Conservation (phyloP, 2,329 filamentous ascomycete genomes). For the Triangularia verruculosa region DNA sequence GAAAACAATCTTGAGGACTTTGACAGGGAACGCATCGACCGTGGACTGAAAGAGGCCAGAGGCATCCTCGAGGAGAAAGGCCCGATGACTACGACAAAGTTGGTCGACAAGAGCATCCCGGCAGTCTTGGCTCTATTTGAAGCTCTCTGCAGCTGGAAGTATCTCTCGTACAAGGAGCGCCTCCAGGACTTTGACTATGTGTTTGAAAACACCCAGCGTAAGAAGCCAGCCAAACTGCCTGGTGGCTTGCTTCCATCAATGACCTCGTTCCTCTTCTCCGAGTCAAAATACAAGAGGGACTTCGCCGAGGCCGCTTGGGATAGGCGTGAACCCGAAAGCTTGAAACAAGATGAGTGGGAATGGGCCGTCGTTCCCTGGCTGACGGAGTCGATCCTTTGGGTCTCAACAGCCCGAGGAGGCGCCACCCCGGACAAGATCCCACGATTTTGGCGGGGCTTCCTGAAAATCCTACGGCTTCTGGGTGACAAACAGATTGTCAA, state of each 20-base stretch:
- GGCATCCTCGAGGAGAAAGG: conserved; percentile 45
- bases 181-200: conserved; percentile 71
- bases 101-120: conserved; percentile 48
- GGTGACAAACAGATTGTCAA: conserved; percentile 72
- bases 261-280: conserved; percentile 78
- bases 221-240: conserved; percentile 72
- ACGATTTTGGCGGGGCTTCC: conserved; percentile 76
- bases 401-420: conserved; percentile 49
- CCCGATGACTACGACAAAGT: conserved; percentile 45
- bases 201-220: conserved; percentile 76
- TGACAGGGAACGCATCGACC: conserved; percentile 35
- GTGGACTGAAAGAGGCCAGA: conserved; percentile 48
- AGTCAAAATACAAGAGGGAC: conserved; percentile 57
- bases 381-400: conserved; percentile 60
- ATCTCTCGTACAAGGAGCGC: conserved; percentile 58
- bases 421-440: conserved; percentile 50
- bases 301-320: conserved; percentile 71
- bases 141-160: conserved; percentile 77
- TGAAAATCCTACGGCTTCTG: conserved; percentile 70
- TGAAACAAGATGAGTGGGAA: conserved; percentile 75
- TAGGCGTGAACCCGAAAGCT: conserved; percentile 56
- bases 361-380: conserved; percentile 80
- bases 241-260: conserved; percentile 74
- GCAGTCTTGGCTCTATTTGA: conserved; percentile 84
- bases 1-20: conserved; percentile 40